Conservation (phyloP, 352 stramenopile species). For the Pythium aquatile region DNA sequence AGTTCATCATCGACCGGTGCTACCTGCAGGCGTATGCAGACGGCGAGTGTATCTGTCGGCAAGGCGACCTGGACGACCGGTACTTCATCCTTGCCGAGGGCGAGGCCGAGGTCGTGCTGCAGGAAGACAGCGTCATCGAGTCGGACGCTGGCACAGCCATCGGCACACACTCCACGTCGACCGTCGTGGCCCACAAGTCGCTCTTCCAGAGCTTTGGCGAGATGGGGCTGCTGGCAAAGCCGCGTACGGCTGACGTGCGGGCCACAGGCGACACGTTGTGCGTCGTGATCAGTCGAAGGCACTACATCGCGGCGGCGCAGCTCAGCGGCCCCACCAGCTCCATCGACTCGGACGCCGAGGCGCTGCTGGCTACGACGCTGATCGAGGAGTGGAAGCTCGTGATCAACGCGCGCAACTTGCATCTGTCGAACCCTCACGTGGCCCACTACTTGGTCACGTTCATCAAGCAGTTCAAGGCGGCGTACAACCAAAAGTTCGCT, state of each 20-base stretch:
- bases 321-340: slow-evolving; percentile 23
- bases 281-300: slow-evolving; percentile 44
- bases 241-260: slow-evolving; percentile 49
- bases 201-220: slow-evolving; percentile 75
- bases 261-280: slow-evolving; percentile 42
- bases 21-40: slow-evolving; percentile 42
- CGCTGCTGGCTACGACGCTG: slow-evolving; percentile 57
- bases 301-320: slow-evolving; percentile 47
- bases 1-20: slow-evolving; percentile 54
- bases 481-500: slow-evolving; percentile 74
- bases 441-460: slow-evolving; percentile 68
- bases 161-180: slow-evolving; percentile 18
- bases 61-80: slow-evolving; percentile 55
- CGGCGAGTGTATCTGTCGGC: slow-evolving; percentile 46
- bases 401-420: slow-evolving; percentile 55
- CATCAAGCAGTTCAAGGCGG: slow-evolving; percentile 76
- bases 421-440: slow-evolving; percentile 66
- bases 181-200: slow-evolving; percentile 50
- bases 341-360: slow-evolving; percentile 53
- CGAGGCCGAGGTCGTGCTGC: slow-evolving; percentile 52
- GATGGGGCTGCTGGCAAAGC: slow-evolving; percentile 69
- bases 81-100: slow-evolving; percentile 74
- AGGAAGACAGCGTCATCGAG: slow-evolving; percentile 28
- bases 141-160: neutral
- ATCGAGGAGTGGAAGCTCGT: slow-evolving; percentile 71